Percentiles rank a stretch among this genome's conserved stretches.
Evolutionary conservation across 73 alveolate genomes (phyloP).

Genomic region (Stentor coeruleus): DNA sequence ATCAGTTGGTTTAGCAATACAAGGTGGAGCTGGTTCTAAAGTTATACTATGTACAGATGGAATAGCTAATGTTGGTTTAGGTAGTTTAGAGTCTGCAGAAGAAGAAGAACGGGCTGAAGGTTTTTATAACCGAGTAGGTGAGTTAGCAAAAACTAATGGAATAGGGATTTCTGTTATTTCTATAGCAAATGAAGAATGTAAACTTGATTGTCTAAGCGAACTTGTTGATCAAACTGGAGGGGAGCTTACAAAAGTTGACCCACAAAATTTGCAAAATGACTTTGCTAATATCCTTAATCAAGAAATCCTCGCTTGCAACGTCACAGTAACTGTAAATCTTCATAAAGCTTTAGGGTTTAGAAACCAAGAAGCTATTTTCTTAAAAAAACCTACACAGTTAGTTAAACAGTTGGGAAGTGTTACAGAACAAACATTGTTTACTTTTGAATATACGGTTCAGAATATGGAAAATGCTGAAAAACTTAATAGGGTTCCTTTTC

Average conservation of each 20-base stretch:
- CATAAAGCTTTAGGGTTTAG: slow-evolving; percentile 83
- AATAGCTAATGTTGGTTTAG: slow-evolving; percentile 92
- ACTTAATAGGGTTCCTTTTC: slow-evolving; percentile 71
- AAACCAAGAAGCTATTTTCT: slow-evolving; percentile 56
- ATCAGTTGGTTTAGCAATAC: slow-evolving; percentile 66
- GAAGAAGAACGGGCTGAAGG: slow-evolving; percentile 32
- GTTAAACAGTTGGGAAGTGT: slow-evolving; percentile 76
- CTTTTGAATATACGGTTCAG: slow-evolving; percentile 83
- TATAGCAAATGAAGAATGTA: slow-evolving; percentile 89
- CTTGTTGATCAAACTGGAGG: slow-evolving; percentile 89
- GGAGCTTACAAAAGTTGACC: slow-evolving; percentile 79
- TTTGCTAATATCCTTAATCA: slow-evolving; percentile 72
- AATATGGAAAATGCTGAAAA: slow-evolving; percentile 43
- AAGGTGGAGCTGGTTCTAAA: slow-evolving; percentile 81
- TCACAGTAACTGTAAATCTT: slow-evolving; percentile 61
- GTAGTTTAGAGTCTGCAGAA: slow-evolving; percentile 53
- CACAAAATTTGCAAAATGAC: slow-evolving; percentile 71
- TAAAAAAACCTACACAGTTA: slow-evolving; percentile 50
- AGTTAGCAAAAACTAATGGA: slow-evolving; percentile 69
- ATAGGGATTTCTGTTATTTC: slow-evolving; percentile 67
- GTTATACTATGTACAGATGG: slow-evolving; percentile 96
- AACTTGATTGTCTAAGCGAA: slow-evolving; percentile 60
- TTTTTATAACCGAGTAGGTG: slow-evolving; percentile 71
- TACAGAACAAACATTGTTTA: slow-evolving; percentile 65
- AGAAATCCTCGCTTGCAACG: slow-evolving; percentile 79